phyloP scores from a whole-genome alignment of 345 rosid species.

The Eucalyptus viminalis region DNA sequence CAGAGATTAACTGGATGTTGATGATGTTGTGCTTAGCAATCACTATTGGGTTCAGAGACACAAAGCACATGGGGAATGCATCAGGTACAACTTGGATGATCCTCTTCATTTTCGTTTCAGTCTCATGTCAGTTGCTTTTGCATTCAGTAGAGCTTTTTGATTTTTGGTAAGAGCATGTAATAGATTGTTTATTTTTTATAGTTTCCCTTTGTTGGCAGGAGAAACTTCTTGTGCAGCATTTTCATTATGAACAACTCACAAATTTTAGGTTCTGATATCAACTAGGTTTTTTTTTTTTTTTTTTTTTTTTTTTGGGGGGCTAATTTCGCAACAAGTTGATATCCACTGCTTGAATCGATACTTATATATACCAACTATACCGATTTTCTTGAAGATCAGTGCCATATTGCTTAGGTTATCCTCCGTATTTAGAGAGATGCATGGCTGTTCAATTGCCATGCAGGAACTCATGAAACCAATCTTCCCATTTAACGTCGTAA shows the following conservation, averaged over 20 bases:
- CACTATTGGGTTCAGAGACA: slow-evolving; percentile 83
- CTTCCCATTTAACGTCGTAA: not conserved
- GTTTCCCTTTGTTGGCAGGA: not conserved
- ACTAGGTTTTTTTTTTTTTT: not conserved
- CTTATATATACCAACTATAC: not conserved
- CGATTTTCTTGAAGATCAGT: not conserved
- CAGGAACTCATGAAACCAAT: not conserved
- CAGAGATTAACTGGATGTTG: slow-evolving; percentile 89
- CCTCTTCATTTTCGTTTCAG: not conserved
- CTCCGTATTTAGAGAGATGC: not conserved
- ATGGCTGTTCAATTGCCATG: not conserved
- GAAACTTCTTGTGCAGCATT: not conserved
- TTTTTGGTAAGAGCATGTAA: not conserved
- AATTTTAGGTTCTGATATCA: not conserved
- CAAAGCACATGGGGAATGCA: slow-evolving; percentile 80
- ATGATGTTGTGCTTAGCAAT: slow-evolving; percentile 82
- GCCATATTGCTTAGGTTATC: not conserved
- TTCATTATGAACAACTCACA: not conserved
- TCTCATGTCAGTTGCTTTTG: not conserved
- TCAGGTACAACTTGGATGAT: slow-evolving; percentile 38
- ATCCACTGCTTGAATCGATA: not conserved
- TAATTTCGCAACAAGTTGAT: not conserved
- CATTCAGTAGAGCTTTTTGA: not conserved
- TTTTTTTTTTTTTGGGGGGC: too few species aligned
- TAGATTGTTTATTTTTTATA: not conserved